phyloP scores from a whole-genome alignment of 2,329 filamentous ascomycete species.

The Trichoderma sp. region DNA sequence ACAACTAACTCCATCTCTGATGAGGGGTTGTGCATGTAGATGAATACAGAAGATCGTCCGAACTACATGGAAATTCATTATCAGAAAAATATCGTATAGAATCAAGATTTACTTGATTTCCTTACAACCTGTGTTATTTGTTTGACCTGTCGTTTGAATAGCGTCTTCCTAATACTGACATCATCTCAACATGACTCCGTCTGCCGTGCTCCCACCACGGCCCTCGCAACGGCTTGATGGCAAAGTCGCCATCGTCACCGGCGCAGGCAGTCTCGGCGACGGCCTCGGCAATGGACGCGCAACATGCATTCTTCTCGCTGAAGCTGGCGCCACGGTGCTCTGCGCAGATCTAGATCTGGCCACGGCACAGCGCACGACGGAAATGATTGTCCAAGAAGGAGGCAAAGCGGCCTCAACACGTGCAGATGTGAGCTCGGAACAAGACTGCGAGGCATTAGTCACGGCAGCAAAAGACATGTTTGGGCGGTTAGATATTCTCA shows the following conservation, averaged over 20 bases:
- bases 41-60: background rate
- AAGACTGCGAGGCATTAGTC: slow-evolving; percentile 51
- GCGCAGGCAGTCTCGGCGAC: slow-evolving; percentile 46
- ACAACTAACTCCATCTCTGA: slow-evolving; percentile 1
- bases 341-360: slow-evolving; percentile 56
- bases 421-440: slow-evolving; percentile 57
- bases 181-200: background rate
- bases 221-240: slow-evolving; percentile 34
- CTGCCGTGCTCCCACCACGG: slow-evolving; percentile 26
- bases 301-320: slow-evolving; percentile 59
- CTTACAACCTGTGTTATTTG: background rate
- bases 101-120: background rate
- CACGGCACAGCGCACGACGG: slow-evolving; percentile 55
- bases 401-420: slow-evolving; percentile 46
- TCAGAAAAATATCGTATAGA: background rate
- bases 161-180: too few species aligned
- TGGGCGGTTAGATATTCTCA: slow-evolving; percentile 61
- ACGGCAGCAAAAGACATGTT: slow-evolving; percentile 48
- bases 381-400: slow-evolving; percentile 50
- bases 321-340: slow-evolving; percentile 60
- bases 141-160: background rate
- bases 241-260: slow-evolving; percentile 34
- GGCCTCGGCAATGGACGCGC: slow-evolving; percentile 63
- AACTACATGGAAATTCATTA: background rate
- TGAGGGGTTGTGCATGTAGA: slow-evolving; percentile 17